A percentile compares a stretch with the other conserved stretches of the same genome.
phyloP scores from a whole-genome alignment of 176 grass and related monocot genomes.

The Paspalum vaginatum region DNA sequence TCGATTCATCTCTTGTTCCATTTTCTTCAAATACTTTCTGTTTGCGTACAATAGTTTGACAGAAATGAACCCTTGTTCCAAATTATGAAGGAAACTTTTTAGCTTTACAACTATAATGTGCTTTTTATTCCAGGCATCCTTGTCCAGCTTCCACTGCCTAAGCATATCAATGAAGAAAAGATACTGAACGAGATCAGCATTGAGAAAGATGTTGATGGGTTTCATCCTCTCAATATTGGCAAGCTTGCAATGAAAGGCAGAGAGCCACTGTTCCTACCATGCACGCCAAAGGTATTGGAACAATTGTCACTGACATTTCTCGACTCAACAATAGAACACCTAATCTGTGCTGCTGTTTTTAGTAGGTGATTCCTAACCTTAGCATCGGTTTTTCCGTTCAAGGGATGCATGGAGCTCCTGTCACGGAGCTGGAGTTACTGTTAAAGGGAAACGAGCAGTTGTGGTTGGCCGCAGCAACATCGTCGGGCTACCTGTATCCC shows the following conservation, averaged over 20 bases:
- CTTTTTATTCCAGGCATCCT: constrained; percentile 66
- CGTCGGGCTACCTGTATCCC: constrained; percentile 79
- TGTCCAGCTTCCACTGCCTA: constrained; percentile 92
- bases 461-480: constrained; percentile 97
- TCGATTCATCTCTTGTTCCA: background rate
- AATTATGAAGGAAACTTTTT: constrained; percentile 9
- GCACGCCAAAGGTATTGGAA: constrained; percentile 80
- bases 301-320: background rate
- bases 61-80: background rate
- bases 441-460: constrained; percentile 81
- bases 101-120: constrained; percentile 6
- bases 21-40: background rate
- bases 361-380: background rate
- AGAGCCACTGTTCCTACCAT: constrained; percentile 82
- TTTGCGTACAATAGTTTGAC: background rate
- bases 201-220: constrained; percentile 96
- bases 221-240: constrained; percentile 97
- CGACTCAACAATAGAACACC: background rate
- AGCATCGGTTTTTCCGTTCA: constrained; percentile 10
- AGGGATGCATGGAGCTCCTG: constrained; percentile 96
- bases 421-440: constrained; percentile 64
- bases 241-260: constrained; percentile 98
- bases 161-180: constrained; percentile 95
- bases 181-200: constrained; percentile 77
- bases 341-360: background rate